Evolutionary conservation across 1,284 basidiomycete species (phyloP), one percentile per base, ranked within the genome.

Genomic region (Gastroboletus turbinatus): DNA sequence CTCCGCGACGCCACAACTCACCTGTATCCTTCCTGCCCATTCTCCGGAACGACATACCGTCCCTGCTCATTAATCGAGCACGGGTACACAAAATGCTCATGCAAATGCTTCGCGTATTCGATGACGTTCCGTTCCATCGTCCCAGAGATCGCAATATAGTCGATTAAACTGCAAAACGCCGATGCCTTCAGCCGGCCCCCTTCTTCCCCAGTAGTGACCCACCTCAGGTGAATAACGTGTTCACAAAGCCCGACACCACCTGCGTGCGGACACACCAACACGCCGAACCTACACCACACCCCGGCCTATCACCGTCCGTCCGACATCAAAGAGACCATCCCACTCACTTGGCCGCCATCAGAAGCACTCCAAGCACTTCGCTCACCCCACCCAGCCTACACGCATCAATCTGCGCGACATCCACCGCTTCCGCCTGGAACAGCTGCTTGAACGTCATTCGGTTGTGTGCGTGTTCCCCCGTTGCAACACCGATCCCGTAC

Each of bases 371-470:
- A 44, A 97, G 77, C 30, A 96, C 90, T 78, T 97, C 94, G 71
- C 91, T 94, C 50, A 96, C 92, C 52, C 94, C 94, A 2, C 88
- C 93, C 44, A 96, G 79, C 53, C 95, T 85, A 71, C 94, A 96
- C 23, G 90, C 92, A 78, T 97, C 95, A 68, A 97, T 95, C 74
- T 97, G 95, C 60, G 86, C 88, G 21, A 96, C 93, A 36, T 70
- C 60, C 70, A 97, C 92, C 13, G 94, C 93, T 48, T 94, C 85
- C 0, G 93, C 89, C 70, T 96, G 94, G 14, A 97, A 80, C 13
- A 97, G 80, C 72, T 97, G 94, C 77, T 97, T 97, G 83, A 97
- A 97, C 8, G 90, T 82, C 83, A 96, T 95, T 52, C 92, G 82
- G 73, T 96, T 96, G 73, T 96, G 94, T 0, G 92, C 93, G 67